Evolutionary conservation across 108 stramenopile genomes (phyloP).

Genomic region (Cylindrotheca closterium): DNA sequence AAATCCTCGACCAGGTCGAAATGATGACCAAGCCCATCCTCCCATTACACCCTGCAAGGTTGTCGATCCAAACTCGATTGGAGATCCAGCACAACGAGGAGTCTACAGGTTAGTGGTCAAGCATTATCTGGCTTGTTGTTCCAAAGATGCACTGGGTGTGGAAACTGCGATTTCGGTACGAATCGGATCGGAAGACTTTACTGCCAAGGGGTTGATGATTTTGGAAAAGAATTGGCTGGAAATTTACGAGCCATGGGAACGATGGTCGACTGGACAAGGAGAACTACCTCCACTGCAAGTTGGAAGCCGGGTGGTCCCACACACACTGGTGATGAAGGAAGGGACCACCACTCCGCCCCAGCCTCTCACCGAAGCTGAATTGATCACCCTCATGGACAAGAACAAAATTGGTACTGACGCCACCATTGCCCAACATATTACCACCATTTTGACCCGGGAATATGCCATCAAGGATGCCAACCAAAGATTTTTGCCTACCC

Average conservation of each 20-base stretch:
- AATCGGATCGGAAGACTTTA: slow-evolving; percentile 88
- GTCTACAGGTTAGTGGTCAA: slow-evolving; percentile 92
- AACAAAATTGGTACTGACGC: slow-evolving; percentile 95
- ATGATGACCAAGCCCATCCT: slow-evolving; percentile 98
- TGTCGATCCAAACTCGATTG: slow-evolving; percentile 80
- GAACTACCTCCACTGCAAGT: slow-evolving; percentile 68
- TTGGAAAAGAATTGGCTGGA: slow-evolving; percentile 88
- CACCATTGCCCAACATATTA: slow-evolving; percentile 88
- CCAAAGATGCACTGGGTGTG: slow-evolving; percentile 89
- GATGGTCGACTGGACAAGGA: slow-evolving; percentile 89
- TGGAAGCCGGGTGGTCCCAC: slow-evolving; percentile 72
- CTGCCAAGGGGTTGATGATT: slow-evolving; percentile 87
- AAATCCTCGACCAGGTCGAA: slow-evolving; percentile 75
- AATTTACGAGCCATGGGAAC: slow-evolving; percentile 87
- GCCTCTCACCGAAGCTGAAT: slow-evolving; percentile 74
- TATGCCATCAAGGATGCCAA: slow-evolving; percentile 79
- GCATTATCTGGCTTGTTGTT: slow-evolving; percentile 99
- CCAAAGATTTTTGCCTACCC: slow-evolving; percentile 81
- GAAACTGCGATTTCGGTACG: slow-evolving; percentile 82
- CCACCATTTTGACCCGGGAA: slow-evolving; percentile 80
- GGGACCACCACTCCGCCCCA: slow-evolving; percentile 73
- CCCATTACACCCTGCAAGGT: slow-evolving; percentile 98
- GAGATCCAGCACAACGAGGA: slow-evolving; percentile 62
- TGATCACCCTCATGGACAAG: slow-evolving; percentile 85
- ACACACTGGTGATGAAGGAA: slow-evolving; percentile 71